Conservation (phyloP, 2,329 filamentous ascomycete species). For the Diaporthe citrichinensis region DNA sequence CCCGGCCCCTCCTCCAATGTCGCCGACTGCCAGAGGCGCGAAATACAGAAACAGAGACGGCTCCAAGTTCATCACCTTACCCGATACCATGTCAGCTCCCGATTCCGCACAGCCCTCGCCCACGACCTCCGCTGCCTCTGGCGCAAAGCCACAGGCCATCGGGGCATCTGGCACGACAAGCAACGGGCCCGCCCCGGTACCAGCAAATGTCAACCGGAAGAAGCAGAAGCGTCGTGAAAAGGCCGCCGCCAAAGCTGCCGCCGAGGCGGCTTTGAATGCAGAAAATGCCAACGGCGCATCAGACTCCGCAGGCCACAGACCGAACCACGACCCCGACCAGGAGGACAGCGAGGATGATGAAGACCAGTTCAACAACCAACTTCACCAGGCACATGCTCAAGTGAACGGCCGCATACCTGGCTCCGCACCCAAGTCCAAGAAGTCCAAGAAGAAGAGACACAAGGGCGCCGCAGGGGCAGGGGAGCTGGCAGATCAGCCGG, state of each 20-base stretch:
- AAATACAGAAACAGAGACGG: conserved; percentile 79
- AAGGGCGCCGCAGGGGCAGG: conserved; percentile 54
- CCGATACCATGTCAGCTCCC: conserved; percentile 58
- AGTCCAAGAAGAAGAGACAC: conserved; percentile 80
- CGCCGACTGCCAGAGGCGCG: conserved; percentile 65
- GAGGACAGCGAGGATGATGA: conserved; percentile 69
- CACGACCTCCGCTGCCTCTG: conserved; percentile 53
- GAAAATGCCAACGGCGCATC: conserved; percentile 58
- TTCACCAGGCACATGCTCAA: conserved; percentile 54
- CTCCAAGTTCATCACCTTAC: conserved; percentile 77
- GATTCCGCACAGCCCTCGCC: conserved; percentile 70
- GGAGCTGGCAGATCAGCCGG: conserved; percentile 50
- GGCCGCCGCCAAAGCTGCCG: conserved; percentile 78
- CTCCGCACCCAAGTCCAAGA: conserved; percentile 63
- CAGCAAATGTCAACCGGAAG: conserved; percentile 82
- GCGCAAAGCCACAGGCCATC: conserved; percentile 51
- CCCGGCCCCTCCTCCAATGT: conserved; percentile 56
- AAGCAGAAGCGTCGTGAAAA: conserved; percentile 96
- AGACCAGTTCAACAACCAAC: conserved; percentile 57
- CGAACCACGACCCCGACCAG: conserved; percentile 62
- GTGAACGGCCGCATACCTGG: conserved; percentile 50
- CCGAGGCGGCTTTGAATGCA: conserved; percentile 56
- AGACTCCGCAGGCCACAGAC: conserved; percentile 49
- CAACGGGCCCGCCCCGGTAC: conserved; percentile 53
- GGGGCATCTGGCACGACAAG: conserved; percentile 40